phyloP scores from a whole-genome alignment of 371 early-diverging fungal genomes.

The Apophysomyces ossiformis region DNA sequence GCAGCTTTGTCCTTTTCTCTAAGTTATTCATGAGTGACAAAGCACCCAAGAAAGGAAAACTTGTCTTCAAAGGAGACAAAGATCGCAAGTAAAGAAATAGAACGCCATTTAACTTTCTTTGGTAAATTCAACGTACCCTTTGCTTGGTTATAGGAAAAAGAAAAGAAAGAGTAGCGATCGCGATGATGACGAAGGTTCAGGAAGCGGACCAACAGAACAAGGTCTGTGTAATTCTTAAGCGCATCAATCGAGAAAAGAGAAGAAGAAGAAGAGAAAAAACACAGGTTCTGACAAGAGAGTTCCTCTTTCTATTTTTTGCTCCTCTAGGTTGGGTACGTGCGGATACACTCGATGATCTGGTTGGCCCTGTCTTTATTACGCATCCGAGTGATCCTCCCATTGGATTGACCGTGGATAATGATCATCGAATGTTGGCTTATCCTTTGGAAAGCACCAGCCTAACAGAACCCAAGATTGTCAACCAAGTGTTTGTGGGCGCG shows the following conservation, averaged over 20 bases:
- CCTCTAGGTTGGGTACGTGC: slow-evolving; percentile 68
- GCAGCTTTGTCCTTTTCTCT: not conserved
- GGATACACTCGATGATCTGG: slow-evolving; percentile 66
- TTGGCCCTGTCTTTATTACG: slow-evolving; percentile 74
- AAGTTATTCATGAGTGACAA: slow-evolving; percentile 26
- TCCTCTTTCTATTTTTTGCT: not conserved
- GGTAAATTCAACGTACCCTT: not conserved
- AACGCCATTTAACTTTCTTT: not conserved
- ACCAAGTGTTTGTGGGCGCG: slow-evolving; percentile 75
- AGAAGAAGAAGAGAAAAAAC: not conserved
- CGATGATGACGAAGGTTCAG: slow-evolving; percentile 28
- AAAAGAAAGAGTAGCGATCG: slow-evolving; percentile 58
- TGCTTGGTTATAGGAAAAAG: slow-evolving; percentile 50
- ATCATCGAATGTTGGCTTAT: slow-evolving; percentile 53
- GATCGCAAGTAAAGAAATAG: slow-evolving; percentile 42
- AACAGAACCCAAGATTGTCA: slow-evolving; percentile 67
- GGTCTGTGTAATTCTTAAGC: not conserved
- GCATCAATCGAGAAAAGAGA: not conserved
- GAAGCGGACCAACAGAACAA: slow-evolving; percentile 34
- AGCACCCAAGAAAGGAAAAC: slow-evolving; percentile 48
- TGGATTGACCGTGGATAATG: slow-evolving; percentile 60
- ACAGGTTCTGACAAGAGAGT: not conserved
- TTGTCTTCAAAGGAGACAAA: slow-evolving; percentile 66
- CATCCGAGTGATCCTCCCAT: slow-evolving; percentile 70
- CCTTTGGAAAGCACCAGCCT: slow-evolving; percentile 30